These are phyloP conservation scores for Turritis glabra DNA, from an alignment of 345 rosid genomes.

Conservation along the genomic window DNA sequence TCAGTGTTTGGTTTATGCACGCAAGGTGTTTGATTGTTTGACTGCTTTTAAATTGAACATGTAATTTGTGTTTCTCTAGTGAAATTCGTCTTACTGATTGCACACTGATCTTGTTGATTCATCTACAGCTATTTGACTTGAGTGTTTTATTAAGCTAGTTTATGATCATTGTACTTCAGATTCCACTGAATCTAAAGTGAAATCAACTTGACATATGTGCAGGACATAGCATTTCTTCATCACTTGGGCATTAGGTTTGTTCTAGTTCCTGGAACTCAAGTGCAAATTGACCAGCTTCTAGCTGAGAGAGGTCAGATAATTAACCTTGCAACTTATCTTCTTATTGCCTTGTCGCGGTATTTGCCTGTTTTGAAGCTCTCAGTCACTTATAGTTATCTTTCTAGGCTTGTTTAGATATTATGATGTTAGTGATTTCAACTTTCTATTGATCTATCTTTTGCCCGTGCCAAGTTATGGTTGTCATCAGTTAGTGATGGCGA, in stretches of 20 bases:
- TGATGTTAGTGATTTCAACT: neutral
- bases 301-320: constrained; percentile 66
- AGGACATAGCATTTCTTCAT: constrained; percentile 96
- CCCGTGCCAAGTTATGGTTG: neutral
- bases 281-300: constrained; percentile 83
- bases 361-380: neutral
- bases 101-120: neutral
- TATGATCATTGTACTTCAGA: neutral
- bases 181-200: neutral
- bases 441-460: neutral
- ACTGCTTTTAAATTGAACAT: neutral
- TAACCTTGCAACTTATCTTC: neutral
- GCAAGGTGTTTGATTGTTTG: constrained; percentile 18
- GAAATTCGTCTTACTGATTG: neutral
- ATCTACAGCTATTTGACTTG: neutral
- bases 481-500: constrained; percentile 9
- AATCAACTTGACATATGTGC: constrained; percentile 22
- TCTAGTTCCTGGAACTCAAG: constrained; percentile 86
- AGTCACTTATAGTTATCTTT: neutral
- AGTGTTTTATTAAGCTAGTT: neutral
- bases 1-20: constrained; percentile 1
- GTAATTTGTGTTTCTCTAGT: neutral
- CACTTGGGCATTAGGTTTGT: constrained; percentile 82
- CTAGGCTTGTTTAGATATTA: neutral
- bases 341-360: neutral